These are phyloP conservation scores for Lepiota brunneoincarnata DNA, from an alignment of 768 basidiomycete species.

Conservation along the genomic window DNA sequence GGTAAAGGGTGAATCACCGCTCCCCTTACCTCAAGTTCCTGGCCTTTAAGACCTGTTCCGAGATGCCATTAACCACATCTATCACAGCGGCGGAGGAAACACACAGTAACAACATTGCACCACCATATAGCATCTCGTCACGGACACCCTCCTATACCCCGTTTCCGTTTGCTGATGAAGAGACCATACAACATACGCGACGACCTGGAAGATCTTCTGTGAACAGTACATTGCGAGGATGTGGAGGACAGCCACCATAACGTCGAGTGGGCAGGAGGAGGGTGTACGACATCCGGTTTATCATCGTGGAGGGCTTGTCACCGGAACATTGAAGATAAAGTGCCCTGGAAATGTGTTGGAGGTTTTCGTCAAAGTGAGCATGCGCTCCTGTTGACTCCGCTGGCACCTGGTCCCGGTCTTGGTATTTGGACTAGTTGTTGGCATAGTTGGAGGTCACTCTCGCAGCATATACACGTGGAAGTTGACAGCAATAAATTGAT, in stretches of 20 bases:
- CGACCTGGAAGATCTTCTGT: constrained; percentile 22
- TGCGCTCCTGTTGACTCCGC: too few species aligned
- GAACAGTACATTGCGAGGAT: constrained; percentile 24
- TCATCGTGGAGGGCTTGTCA: constrained; percentile 29
- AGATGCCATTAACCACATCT: too few species aligned
- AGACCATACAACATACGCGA: constrained; percentile 36
- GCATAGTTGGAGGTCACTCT: too few species aligned
- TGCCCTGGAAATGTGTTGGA: constrained; percentile 25
- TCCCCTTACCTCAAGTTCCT: too few species aligned
- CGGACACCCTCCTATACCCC: constrained; percentile 30
- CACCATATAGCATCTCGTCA: neutral
- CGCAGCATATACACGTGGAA: neutral
- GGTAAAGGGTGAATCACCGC: too few species aligned
- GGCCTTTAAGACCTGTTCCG: too few species aligned
- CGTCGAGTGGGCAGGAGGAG: constrained; percentile 35
- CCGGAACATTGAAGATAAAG: constrained; percentile 34
- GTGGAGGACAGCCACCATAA: constrained; percentile 34
- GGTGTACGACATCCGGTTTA: constrained; percentile 29
- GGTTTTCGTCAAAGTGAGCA: constrained; percentile 36
- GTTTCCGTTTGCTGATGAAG: constrained; percentile 29
- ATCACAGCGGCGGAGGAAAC: too few species aligned
- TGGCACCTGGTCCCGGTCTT: too few species aligned
- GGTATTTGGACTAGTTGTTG: neutral
- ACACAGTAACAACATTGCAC: too few species aligned
- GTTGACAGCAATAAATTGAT: neutral